Conservation (phyloP, 352 stramenopile genomes). For the Globisporangium megalacanthum region DNA sequence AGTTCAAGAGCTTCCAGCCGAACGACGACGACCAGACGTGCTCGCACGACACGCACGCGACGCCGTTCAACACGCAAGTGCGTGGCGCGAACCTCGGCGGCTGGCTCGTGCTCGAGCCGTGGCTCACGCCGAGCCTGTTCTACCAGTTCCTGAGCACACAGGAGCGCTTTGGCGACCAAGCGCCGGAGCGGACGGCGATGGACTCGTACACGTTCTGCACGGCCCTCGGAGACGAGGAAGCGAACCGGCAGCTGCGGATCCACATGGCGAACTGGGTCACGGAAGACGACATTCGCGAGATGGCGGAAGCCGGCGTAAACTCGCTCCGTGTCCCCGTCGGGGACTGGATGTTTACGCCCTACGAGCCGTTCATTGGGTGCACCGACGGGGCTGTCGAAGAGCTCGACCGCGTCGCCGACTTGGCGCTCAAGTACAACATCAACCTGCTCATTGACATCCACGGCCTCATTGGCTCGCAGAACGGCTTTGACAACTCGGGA, state of each 20-base stretch:
- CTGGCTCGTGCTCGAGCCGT: slow-evolving; percentile 95
- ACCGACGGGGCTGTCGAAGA: slow-evolving; percentile 90
- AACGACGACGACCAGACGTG: slow-evolving; percentile 63
- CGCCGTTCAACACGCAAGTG: slow-evolving; percentile 78
- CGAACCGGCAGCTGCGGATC: slow-evolving; percentile 90
- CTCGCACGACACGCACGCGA: slow-evolving; percentile 57
- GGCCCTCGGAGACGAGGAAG: slow-evolving; percentile 82
- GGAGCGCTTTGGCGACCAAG: slow-evolving; percentile 62
- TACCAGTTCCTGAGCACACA: slow-evolving; percentile 92
- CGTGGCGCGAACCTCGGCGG: slow-evolving; percentile 92
- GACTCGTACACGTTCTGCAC: slow-evolving; percentile 92
- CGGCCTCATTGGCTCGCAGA: slow-evolving; percentile 89
- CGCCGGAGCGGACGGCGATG: slow-evolving; percentile 84
- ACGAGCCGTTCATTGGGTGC: slow-evolving; percentile 92
- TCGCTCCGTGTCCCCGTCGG: slow-evolving; percentile 88
- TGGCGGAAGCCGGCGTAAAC: slow-evolving; percentile 73
- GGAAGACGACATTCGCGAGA: slow-evolving; percentile 86
- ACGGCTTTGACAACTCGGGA: slow-evolving; percentile 95
- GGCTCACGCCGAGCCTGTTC: slow-evolving; percentile 94
- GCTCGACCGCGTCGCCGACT: slow-evolving; percentile 86
- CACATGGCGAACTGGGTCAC: slow-evolving; percentile 95
- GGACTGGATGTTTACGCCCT: slow-evolving; percentile 94
- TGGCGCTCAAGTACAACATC: slow-evolving; percentile 82
- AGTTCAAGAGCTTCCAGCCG: slow-evolving; percentile 49
- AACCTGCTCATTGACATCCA: slow-evolving; percentile 93